These are phyloP conservation scores for Pleurotus tuber-regium DNA, from an alignment of 768 basidiomycete species.

Conservation along the genomic window DNA sequence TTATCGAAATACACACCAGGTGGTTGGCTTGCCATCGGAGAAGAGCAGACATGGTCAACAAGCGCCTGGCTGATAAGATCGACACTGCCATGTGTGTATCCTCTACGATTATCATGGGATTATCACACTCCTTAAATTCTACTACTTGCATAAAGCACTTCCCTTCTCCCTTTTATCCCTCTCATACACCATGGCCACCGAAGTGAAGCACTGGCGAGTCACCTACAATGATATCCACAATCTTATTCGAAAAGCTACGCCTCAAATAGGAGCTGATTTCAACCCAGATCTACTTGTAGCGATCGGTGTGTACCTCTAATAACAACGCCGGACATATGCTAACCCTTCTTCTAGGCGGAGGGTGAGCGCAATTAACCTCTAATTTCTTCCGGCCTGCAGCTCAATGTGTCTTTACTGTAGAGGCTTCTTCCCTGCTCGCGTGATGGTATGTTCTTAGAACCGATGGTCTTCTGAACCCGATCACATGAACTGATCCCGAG, in stretches of 20 bases:
- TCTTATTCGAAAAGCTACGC: conserved; percentile 66
- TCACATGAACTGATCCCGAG: conserved; percentile 7
- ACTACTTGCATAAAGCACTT: no score
- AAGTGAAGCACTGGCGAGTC: conserved; percentile 60
- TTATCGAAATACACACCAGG: conserved; percentile 20
- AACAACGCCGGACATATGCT: no score
- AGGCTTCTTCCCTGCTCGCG: conserved; percentile 94
- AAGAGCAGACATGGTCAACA: not conserved
- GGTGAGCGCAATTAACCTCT: conserved; percentile 49
- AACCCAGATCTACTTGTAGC: conserved; percentile 86
- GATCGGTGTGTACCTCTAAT: conserved; percentile 53
- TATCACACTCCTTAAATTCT: conserved; percentile 6
- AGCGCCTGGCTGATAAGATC: not conserved
- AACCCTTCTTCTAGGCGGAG: conserved; percentile 59
- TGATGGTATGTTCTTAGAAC: conserved; percentile 52
- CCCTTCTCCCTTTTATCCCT: not conserved
- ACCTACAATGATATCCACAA: conserved; percentile 96
- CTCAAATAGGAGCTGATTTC: conserved; percentile 71
- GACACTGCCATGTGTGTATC: not conserved
- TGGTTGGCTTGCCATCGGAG: conserved; percentile 10
- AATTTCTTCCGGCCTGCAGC: conserved; percentile 16
- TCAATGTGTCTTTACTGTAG: conserved; percentile 34
- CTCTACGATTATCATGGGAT: conserved; percentile 9
- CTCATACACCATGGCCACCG: conserved; percentile 30
- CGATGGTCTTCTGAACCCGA: not conserved